Conservation (phyloP, 257 asterid species). For the Forsythia viridissima region DNA sequence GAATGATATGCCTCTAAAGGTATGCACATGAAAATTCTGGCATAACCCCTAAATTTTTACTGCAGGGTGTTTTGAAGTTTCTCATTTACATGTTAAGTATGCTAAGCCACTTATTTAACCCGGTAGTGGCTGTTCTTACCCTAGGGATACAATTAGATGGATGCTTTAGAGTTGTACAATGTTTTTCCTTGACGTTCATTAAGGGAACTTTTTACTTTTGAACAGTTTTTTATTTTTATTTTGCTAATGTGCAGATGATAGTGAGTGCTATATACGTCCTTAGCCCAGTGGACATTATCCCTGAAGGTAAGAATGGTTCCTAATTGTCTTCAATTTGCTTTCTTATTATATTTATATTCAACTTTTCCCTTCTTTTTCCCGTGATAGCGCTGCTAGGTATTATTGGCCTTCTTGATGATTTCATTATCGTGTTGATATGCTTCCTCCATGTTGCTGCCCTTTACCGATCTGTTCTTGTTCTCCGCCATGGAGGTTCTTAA, state of each 20-base stretch:
- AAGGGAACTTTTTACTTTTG: neutral
- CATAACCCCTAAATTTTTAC: neutral
- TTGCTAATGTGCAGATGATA: constrained; percentile 34
- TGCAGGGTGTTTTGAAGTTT: neutral
- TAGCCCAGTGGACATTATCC: constrained; percentile 53
- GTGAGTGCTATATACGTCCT: constrained; percentile 44
- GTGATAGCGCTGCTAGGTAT: constrained; percentile 63
- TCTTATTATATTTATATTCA: neutral
- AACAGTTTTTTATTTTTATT: neutral
- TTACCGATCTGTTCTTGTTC: constrained; percentile 79
- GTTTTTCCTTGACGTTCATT: neutral
- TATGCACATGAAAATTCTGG: neutral
- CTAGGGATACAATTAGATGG: neutral
- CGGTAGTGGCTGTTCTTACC: neutral
- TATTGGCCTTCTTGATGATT: constrained; percentile 82
- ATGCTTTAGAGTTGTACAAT: neutral
- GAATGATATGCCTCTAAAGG: neutral
- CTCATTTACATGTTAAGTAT: neutral
- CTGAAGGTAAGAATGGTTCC: constrained; percentile 44
- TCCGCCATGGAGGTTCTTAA: constrained; percentile 74
- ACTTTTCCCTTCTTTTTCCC: constrained; percentile 10
- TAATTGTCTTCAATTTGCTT: constrained; percentile 4
- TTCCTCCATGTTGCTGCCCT: constrained; percentile 92
- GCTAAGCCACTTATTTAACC: neutral
- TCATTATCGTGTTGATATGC: constrained; percentile 65